Evolutionary conservation across 768 basidiomycete species (phyloP), one percentile per base, ranked within the genome.

Genomic region (Atractiella rhizophila): DNA sequence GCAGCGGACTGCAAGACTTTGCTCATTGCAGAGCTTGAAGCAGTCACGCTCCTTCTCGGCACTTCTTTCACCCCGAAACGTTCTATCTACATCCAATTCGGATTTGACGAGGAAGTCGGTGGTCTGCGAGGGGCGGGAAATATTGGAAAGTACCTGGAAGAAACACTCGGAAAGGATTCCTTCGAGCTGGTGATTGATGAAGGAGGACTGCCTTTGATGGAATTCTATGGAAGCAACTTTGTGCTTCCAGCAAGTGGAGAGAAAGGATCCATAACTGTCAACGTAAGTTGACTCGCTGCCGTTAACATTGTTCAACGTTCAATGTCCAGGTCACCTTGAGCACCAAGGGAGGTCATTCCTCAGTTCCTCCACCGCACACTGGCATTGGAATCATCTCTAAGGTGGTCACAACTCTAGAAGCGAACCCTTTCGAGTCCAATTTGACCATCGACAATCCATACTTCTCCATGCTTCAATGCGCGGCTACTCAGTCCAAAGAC

Each of bases 141-240:
- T 46, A 44, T 8, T 42, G 67, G 68, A 5, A 68, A 69, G 0
- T 39, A 45, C 0, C 56, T 91, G 24, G 55, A 69, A 35, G 49
- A 64, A 2, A 64, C 62, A 13, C 85, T 77, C 53, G 83, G 82
- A 26, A 55, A 67, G 44, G 58, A 81, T 51, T 67, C 68, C 4
- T 70, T 81, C 53, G 70, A 76, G 0, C 64, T 88, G 54, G 57
- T 91, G 32, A 64, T 94, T 26, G 86, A 94, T 53, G 86, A 94
- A 63, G 83, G 85, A 25, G 69, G 79, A 72, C 56, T 51, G 62
- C n/a, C n/a, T n/a, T n/a, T n/a, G n/a, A n/a, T n/a, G n/a, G n/a
- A n/a, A n/a, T 49, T 47, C 40, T 57, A 47, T 33, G 54, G 56
- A 26, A 44, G 40, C 18, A 41, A 48, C 7, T 55, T 58, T 27